A percentile compares a stretch with the other conserved stretches of the same genome.
These are phyloP conservation scores for Begonia fuchsioides DNA, from an alignment of 306 rosid species.

Conservation along the genomic window DNA sequence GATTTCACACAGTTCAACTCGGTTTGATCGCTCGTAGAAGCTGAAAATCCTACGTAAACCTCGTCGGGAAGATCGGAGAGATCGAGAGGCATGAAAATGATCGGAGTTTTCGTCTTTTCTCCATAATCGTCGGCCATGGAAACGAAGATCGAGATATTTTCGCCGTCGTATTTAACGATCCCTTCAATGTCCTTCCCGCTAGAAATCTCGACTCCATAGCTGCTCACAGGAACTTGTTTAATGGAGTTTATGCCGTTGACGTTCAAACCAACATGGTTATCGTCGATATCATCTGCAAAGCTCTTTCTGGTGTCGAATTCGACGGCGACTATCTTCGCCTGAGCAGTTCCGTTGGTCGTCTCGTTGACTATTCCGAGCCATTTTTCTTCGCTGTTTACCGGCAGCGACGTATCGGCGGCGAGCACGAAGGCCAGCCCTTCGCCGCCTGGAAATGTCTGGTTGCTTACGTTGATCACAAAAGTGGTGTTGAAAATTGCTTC, in stretches of 20 bases:
- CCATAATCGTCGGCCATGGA: conserved; percentile 7
- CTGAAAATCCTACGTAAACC: conserved; percentile 57
- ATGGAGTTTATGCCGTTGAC: conserved; percentile 37
- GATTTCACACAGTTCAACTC: conserved; percentile 39
- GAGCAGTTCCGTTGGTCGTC: conserved; percentile 30
- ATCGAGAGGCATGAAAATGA: conserved; percentile 13
- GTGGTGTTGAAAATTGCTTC: conserved; percentile 20
- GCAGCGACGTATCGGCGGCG: conserved; percentile 2
- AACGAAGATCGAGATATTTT: conserved; percentile 14
- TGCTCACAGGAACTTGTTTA: conserved; percentile 13
- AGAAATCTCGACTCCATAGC: conserved; percentile 19
- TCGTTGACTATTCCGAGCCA: conserved; percentile 39
- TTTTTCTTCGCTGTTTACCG: conserved; percentile 13
- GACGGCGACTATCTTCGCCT: conserved; percentile 33
- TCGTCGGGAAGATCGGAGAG: conserved; percentile 27
- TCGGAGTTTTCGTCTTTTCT: conserved; percentile 1
- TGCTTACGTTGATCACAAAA: conserved; percentile 14
- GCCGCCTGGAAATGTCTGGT: conserved; percentile 10
- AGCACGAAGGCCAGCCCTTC: conserved; percentile 35
- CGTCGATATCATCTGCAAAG: conserved; percentile 29
- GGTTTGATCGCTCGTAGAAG: conserved; percentile 39
- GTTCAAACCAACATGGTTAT: conserved; percentile 55
- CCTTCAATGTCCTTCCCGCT: not conserved
- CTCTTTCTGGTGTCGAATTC: conserved; percentile 62
- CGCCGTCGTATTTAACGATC: conserved; percentile 18